Percentiles rank a stretch among this genome's conserved stretches.
phyloP scores from a whole-genome alignment of 1,139 yeast genomes.

The Hanseniaspora uvarum region DNA sequence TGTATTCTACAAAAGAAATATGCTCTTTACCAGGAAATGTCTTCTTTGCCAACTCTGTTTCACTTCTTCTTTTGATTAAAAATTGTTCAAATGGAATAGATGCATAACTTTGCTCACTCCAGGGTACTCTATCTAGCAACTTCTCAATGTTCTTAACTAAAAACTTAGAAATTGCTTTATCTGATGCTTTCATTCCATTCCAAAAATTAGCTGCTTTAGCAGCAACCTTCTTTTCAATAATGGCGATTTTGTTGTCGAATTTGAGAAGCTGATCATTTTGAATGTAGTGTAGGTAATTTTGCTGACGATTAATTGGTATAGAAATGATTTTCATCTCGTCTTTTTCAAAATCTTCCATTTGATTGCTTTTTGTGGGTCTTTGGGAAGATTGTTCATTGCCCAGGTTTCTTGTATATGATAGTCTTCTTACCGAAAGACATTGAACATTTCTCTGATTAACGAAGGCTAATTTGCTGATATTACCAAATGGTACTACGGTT shows the following conservation, averaged over 20 bases:
- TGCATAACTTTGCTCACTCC: conserved; percentile 44
- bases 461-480: neutral
- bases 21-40: conserved; percentile 14
- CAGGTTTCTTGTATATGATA: neutral
- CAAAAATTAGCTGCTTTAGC: conserved; percentile 42
- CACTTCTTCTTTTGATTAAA: conserved; percentile 24
- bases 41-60: conserved; percentile 10
- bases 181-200: conserved; percentile 35
- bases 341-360: conserved; percentile 20
- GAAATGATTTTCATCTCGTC: conserved; percentile 43
- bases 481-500: neutral
- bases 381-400: neutral
- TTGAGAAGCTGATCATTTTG: conserved; percentile 37
- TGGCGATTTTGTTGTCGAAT: conserved; percentile 28
- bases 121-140: conserved; percentile 39
- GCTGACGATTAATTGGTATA: conserved; percentile 50
- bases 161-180: conserved; percentile 35
- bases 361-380: neutral
- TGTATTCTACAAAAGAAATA: conserved; percentile 18
- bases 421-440: neutral
- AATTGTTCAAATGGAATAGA: conserved; percentile 40
- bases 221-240: conserved; percentile 35
- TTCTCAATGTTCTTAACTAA: conserved; percentile 36
- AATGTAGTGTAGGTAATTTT: conserved; percentile 51
- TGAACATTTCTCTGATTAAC: neutral